Evolutionary conservation across 2,329 filamentous ascomycete genomes (phyloP).

Genomic region (Penicillium sp.): DNA sequence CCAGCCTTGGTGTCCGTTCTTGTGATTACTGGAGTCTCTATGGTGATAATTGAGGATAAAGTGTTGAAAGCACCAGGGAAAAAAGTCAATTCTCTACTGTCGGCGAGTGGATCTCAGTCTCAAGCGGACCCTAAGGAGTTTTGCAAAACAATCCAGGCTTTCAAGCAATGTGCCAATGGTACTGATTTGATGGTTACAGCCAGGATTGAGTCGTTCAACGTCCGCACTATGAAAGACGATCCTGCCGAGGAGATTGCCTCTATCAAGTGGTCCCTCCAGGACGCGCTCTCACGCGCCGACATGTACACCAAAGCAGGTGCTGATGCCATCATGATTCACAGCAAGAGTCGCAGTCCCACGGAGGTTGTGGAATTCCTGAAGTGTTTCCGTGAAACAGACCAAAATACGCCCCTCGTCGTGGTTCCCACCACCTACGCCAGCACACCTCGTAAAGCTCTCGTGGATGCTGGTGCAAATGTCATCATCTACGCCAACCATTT

Average conservation of each 20-base stretch:
- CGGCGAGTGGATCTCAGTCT: not conserved
- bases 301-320: conserved; percentile 6
- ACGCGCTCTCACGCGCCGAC: conserved; percentile 2
- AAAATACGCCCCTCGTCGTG: conserved; percentile 4
- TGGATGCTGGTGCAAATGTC: conserved; percentile 10
- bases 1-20: conserved; percentile 1
- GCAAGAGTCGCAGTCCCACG: not conserved
- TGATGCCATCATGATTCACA: conserved; percentile 11
- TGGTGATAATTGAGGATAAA: conserved; percentile 10
- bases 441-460: not conserved
- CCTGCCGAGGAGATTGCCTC: not conserved
- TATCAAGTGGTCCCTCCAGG: conserved; percentile 1
- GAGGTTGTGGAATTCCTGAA: not conserved
- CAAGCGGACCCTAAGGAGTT: conserved; percentile 2
- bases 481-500: conserved; percentile 10
- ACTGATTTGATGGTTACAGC: conserved; percentile 4
- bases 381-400: not conserved
- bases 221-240: conserved; percentile 4
- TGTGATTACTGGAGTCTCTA: not conserved
- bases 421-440: conserved; percentile 6
- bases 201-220: conserved; percentile 8
- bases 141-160: not conserved
- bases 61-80: not conserved
- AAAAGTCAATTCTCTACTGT: conserved; percentile 10
- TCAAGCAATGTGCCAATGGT: not conserved